These are phyloP conservation scores for Mycena vitilis DNA, from an alignment of 768 basidiomycete species.

Conservation along the genomic window DNA sequence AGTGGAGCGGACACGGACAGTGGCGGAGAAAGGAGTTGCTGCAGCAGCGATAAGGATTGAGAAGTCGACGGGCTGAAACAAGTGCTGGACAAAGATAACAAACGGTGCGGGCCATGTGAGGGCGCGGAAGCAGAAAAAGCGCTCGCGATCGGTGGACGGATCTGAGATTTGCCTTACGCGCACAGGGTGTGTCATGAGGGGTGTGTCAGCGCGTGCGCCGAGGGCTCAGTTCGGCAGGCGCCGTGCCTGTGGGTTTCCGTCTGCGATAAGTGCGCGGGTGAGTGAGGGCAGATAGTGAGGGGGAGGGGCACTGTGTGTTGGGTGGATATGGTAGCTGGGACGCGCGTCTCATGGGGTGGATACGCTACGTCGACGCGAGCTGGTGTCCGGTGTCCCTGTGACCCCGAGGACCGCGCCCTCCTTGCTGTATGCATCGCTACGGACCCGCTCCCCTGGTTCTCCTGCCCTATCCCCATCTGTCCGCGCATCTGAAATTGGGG, in stretches of 20 bases:
- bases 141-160: not conserved
- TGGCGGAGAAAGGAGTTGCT: conserved; percentile 1
- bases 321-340: too few species aligned
- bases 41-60: not conserved
- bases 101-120: conserved; percentile 6
- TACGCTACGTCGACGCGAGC: not conserved
- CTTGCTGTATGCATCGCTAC: conserved; percentile 14
- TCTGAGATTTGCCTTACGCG: conserved; percentile 7
- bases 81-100: not conserved
- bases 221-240: not conserved
- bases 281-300: too few species aligned
- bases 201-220: not conserved
- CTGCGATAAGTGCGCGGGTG: too few species aligned
- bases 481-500: not conserved
- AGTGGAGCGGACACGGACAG: too few species aligned
- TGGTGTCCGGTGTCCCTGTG: not conserved
- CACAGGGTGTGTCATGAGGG: not conserved
- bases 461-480: not conserved
- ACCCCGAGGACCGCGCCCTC: conserved; percentile 14
- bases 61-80: not conserved
- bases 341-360: not conserved
- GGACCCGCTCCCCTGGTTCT: conserved; percentile 12
- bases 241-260: not conserved
- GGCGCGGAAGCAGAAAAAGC: conserved; percentile 4
- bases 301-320: too few species aligned